These are phyloP conservation scores for Camelina sativa DNA, from an alignment of 345 rosid genomes.

Conservation along the genomic window DNA sequence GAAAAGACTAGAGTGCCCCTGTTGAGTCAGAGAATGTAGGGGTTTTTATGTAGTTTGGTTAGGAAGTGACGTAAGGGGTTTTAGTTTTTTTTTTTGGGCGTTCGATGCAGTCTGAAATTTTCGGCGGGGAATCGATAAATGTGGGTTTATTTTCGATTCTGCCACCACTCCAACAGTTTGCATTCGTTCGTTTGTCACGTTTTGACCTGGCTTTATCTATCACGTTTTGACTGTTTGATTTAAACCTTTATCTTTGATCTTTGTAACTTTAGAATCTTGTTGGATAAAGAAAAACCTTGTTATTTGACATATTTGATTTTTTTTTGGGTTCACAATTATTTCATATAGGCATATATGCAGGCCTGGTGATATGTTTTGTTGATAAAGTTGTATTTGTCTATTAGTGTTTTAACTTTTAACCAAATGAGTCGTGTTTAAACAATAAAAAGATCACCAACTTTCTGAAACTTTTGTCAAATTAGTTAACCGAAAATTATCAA, in stretches of 20 bases:
- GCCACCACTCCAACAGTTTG: conserved; percentile 54
- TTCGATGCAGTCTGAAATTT: conserved; percentile 47
- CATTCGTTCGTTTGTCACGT: conserved; percentile 46
- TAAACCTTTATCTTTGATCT: neutral
- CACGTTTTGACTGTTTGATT: neutral
- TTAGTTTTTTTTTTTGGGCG: neutral
- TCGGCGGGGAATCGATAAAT: conserved; percentile 41
- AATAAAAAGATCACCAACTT: too few species aligned
- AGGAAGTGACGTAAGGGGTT: conserved; percentile 9
- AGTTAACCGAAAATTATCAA: too few species aligned
- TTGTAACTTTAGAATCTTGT: neutral
- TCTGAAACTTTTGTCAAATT: too few species aligned
- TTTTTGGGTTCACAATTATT: too few species aligned
- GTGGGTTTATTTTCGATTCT: conserved; percentile 39
- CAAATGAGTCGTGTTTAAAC: too few species aligned
- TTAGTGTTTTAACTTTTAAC: too few species aligned
- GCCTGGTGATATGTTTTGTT: too few species aligned
- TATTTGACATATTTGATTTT: too few species aligned
- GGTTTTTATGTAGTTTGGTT: neutral
- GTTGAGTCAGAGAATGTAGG: neutral
- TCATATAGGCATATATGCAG: too few species aligned
- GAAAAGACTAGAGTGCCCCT: conserved; percentile 9
- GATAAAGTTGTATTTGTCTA: too few species aligned
- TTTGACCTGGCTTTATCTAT: neutral
- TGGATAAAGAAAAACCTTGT: neutral